These are phyloP conservation scores for Choricystis sp. DNA, from an alignment of 139 green algal genomes.

Conservation along the genomic window DNA sequence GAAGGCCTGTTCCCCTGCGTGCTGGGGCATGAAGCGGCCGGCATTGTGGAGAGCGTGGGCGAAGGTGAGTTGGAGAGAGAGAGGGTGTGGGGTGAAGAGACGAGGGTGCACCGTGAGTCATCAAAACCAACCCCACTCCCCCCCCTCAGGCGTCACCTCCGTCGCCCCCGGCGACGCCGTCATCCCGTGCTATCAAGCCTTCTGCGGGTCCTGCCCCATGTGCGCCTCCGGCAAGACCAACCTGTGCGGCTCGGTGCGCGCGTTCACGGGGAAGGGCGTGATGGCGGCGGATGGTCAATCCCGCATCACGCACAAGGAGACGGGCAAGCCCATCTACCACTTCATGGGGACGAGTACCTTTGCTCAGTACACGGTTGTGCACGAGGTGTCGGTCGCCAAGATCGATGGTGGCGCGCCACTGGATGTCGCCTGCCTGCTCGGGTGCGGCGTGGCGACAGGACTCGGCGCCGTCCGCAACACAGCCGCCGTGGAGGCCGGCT, in stretches of 20 bases:
- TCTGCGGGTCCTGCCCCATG: conserved; percentile 89
- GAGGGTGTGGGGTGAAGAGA: no score
- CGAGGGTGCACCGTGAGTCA: no score
- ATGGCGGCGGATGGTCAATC: conserved; percentile 76
- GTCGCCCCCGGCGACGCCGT: conserved; percentile 19
- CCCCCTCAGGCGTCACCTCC: conserved; percentile 35
- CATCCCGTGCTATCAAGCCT: conserved; percentile 37
- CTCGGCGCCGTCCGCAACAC: conserved; percentile 94
- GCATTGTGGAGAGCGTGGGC: conserved; percentile 90
- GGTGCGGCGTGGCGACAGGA: conserved; percentile 76
- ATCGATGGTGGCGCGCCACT: conserved; percentile 45
- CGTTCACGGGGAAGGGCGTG: conserved; percentile 75
- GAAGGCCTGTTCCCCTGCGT: conserved; percentile 92
- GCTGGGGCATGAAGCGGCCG: conserved; percentile 91
- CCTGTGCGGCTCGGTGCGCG: conserved; percentile 69
- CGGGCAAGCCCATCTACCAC: conserved; percentile 85
- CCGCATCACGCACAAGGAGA: conserved; percentile 58
- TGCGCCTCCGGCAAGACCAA: conserved; percentile 79
- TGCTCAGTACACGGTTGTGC: conserved; percentile 90
- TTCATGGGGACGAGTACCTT: conserved; percentile 99
- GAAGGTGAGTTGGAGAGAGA: no score
- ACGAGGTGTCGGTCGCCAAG: conserved; percentile 74
- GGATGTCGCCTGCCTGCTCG: conserved; percentile 76
- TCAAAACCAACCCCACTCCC: no score
- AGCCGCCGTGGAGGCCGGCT: conserved; percentile 63